These are phyloP conservation scores for Plasmodium relictum DNA, from an alignment of 169 alveolate species.

Conservation along the genomic window DNA sequence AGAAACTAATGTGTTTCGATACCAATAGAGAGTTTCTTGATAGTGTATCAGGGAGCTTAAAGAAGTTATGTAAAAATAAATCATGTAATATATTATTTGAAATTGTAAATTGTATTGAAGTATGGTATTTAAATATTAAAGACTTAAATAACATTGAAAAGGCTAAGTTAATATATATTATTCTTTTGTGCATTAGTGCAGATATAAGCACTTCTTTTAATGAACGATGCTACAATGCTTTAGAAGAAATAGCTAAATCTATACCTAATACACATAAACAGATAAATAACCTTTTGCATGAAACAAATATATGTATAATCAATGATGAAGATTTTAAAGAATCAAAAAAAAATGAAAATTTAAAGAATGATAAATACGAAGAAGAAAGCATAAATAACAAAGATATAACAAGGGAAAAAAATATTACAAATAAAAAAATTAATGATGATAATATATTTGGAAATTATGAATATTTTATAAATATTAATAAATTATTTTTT, in stretches of 20 bases:
- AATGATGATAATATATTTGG: neutral
- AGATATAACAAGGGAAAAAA: neutral
- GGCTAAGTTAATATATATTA: slow-evolving; percentile 56
- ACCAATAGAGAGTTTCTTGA: slow-evolving; percentile 34
- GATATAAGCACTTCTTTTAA: slow-evolving; percentile 22
- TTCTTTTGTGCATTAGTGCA: slow-evolving; percentile 37
- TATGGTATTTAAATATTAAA: slow-evolving; percentile 61
- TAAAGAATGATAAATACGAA: neutral
- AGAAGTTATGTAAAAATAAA: slow-evolving; percentile 34
- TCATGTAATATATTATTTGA: slow-evolving; percentile 17
- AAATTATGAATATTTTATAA: slow-evolving; percentile 1
- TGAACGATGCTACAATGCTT: slow-evolving; percentile 34
- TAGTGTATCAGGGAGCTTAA: slow-evolving; percentile 32
- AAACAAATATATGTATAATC: neutral
- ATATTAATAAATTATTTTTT: slow-evolving; percentile 26
- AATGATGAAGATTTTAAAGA: neutral
- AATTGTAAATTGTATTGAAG: slow-evolving; percentile 44
- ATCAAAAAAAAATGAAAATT: neutral
- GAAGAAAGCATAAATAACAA: neutral
- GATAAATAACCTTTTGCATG: neutral
- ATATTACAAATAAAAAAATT: neutral
- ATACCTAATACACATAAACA: neutral
- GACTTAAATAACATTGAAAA: slow-evolving; percentile 44
- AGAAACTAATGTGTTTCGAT: slow-evolving; percentile 15
- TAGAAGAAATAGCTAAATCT: slow-evolving; percentile 8